Conservation (phyloP, 148 eudicot species). For the Euryodendron excelsum region DNA sequence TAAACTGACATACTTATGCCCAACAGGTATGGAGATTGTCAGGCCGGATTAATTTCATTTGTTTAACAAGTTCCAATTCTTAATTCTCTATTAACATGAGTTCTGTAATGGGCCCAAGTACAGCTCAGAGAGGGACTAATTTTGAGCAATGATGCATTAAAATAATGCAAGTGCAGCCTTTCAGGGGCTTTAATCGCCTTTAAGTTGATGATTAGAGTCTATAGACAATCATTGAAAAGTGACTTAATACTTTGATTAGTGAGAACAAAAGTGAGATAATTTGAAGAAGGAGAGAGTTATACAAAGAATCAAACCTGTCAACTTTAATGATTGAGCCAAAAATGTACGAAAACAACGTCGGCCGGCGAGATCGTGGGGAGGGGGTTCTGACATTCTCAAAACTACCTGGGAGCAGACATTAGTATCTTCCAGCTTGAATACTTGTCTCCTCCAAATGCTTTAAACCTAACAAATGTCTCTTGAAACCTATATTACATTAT, state of each 20-base stretch:
- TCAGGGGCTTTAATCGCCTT: slow-evolving; percentile 10
- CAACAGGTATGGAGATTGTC: slow-evolving; percentile 1
- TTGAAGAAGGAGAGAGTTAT: too few species aligned
- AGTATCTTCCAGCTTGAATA: slow-evolving; percentile 7
- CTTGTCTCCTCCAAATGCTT: slow-evolving; percentile 8
- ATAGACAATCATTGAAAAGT: slow-evolving; percentile 19
- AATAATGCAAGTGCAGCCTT: slow-evolving; percentile 11
- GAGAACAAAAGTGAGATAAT: slow-evolving; percentile 5
- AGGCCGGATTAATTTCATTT: slow-evolving; percentile 27
- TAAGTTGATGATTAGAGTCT: slow-evolving; percentile 7
- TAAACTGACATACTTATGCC: slow-evolving; percentile 16
- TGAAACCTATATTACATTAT: neutral
- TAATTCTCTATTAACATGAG: neutral
- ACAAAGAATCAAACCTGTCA: slow-evolving; percentile 27
- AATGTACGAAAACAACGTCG: neutral
- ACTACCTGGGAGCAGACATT: slow-evolving; percentile 23
- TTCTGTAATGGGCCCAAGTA: neutral
- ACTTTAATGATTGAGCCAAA: slow-evolving; percentile 6
- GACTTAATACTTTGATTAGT: neutral
- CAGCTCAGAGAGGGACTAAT: slow-evolving; percentile 21
- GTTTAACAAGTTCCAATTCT: slow-evolving; percentile 17
- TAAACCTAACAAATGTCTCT: slow-evolving; percentile 8
- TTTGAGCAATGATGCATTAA: slow-evolving; percentile 12
- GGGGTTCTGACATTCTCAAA: slow-evolving; percentile 3
- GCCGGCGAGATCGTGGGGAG: neutral